These are phyloP conservation scores for Chenopodium formosanum DNA, from an alignment of 148 eudicot genomes.

Conservation along the genomic window DNA sequence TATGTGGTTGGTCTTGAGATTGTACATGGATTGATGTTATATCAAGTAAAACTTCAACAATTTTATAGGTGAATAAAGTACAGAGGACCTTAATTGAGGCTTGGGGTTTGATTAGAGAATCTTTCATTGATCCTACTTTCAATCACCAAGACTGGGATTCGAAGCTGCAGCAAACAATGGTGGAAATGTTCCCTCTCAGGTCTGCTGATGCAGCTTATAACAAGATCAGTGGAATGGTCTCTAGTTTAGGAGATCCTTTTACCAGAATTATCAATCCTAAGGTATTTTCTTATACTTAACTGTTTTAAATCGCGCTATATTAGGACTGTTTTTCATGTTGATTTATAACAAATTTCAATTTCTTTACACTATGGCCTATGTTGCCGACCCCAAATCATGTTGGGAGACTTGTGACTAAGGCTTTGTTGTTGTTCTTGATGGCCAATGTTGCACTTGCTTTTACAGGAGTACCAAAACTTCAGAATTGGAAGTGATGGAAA, in stretches of 20 bases:
- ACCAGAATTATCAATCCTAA: conserved; percentile 91
- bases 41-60: not conserved
- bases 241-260: conserved; percentile 93
- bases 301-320: not conserved
- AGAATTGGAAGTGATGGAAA: conserved; percentile 94
- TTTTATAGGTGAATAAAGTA: conserved; percentile 72
- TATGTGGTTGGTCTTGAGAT: not conserved
- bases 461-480: conserved; percentile 87
- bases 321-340: not conserved
- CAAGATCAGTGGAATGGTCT: conserved; percentile 83
- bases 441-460: conserved; percentile 1
- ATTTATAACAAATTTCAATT: not conserved
- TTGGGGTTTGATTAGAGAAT: conserved; percentile 94
- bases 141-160: conserved; percentile 99
- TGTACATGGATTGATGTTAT: not conserved
- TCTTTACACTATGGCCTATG: not conserved
- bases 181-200: conserved; percentile 92
- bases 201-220: conserved; percentile 94
- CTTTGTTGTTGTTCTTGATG: too few relatives aligned
- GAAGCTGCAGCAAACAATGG: conserved; percentile 94
- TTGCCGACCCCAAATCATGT: too few relatives aligned
- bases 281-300: conserved; percentile 33
- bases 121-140: conserved; percentile 84
- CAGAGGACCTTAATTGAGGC: conserved; percentile 94
- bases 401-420: too few relatives aligned